Evolutionary conservation across 345 rosid species (phyloP), one percentile per base, ranked within the genome.

Genomic region (Aegle marmelos): DNA sequence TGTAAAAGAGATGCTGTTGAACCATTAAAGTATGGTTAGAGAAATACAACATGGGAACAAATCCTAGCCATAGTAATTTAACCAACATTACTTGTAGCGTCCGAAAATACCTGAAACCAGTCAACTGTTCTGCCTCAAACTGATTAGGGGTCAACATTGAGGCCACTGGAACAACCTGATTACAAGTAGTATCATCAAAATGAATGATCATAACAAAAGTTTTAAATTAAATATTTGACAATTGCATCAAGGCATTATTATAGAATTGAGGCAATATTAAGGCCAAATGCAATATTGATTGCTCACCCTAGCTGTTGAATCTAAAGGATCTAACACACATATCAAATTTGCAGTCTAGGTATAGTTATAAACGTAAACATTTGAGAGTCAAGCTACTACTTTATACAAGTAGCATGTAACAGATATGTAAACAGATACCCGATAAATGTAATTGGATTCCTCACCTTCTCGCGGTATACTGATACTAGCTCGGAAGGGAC

Each of bases 81-180:
- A 70, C 50, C 68, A 70, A 60, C 37, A 63, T 45, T 31, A 36
- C 30, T 24, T 24, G 21, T 57, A 69, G 80, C 16, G 8, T 71
- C 34, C 65, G 48, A 54, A 76, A 84, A 28, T 90, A 96, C 99
- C 98, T 96, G 74, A 75, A 79, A 63, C 92, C 94, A 70, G 97
- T 92, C 86, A 96, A 90, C n/a, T 79, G 84, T 78, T 96, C 99
- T 58, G 99, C 99, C 87, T 96, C 99, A 81, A 96, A 96, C 83
- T 96, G 99, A 81, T 96, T 96, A 82, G 99, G 98, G 73, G 99
- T 96, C 91, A 96, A 86, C 99, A 96, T 96, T 74, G 99, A 91
- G 75, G 99, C 98, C 79, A 92, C 86, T 21, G 99, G 99, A 73
- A 96, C 97, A 89, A 96, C 99, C 99, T 94, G 82, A 76, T 27